phyloP scores from a whole-genome alignment of 2,329 filamentous ascomycete species.

The Cadophora sp. region DNA sequence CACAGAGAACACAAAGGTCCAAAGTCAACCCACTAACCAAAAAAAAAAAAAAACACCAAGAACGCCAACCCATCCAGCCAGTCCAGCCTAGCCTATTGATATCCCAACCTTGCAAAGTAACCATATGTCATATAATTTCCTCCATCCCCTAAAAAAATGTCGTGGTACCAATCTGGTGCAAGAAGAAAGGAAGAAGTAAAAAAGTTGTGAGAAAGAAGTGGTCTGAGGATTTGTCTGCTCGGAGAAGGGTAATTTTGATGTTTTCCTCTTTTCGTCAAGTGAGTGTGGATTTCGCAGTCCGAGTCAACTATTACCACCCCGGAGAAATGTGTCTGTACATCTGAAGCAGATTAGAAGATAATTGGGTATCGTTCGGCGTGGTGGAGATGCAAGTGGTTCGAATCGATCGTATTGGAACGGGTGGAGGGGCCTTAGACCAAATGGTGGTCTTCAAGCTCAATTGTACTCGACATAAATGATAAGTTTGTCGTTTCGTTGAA shows the following conservation, averaged over 20 bases:
- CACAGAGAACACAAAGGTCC: neutral
- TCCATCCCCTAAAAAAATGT: neutral
- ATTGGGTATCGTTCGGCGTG: conserved; percentile 30
- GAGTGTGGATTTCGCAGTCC: conserved; percentile 37
- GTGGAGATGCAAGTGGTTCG: conserved; percentile 14
- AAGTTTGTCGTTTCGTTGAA: conserved; percentile 87
- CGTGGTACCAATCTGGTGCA: neutral
- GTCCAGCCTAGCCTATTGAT: conserved; percentile 13
- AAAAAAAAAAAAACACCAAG: neutral
- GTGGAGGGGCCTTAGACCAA: conserved; percentile 7
- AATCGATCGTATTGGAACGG: conserved; percentile 1
- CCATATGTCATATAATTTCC: neutral
- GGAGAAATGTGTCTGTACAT: conserved; percentile 39
- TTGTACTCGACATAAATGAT: conserved; percentile 71
- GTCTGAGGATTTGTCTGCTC: neutral
- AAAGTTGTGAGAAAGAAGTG: neutral
- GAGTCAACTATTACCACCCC: conserved; percentile 39
- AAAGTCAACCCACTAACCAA: neutral
- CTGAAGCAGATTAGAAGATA: conserved; percentile 43
- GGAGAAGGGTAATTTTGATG: neutral
- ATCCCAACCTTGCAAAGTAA: conserved; percentile 6
- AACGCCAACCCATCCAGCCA: conserved; percentile 9
- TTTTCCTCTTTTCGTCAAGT: conserved; percentile 27
- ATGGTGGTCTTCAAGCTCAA: conserved; percentile 29
- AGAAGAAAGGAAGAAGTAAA: neutral